Evolutionary conservation across 257 asterid species (phyloP).

Genomic region (Scutellaria galericulata): DNA sequence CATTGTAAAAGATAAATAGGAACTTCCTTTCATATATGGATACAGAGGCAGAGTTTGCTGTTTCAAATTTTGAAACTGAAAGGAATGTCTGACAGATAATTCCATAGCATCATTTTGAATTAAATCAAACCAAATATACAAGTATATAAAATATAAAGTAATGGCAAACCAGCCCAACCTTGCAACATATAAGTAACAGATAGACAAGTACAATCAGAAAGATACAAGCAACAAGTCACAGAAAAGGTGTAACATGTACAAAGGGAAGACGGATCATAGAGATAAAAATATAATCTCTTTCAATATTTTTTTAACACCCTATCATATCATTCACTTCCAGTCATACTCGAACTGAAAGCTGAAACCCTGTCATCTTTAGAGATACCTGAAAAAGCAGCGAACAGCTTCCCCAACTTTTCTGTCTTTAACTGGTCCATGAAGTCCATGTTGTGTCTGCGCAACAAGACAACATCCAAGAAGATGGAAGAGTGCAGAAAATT

Average conservation of each 20-base stretch:
- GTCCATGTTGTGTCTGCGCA: constrained; percentile 73
- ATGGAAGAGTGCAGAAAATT: constrained; percentile 68
- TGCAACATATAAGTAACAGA: constrained; percentile 26
- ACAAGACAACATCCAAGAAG: constrained; percentile 94
- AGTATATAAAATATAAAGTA: constrained; percentile 16
- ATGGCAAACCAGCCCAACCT: constrained; percentile 23
- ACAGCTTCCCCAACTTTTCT: constrained; percentile 79
- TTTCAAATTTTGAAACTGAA: constrained; percentile 6
- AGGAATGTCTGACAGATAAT: constrained; percentile 19
- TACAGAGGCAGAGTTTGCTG: constrained; percentile 27
- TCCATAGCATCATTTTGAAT: constrained; percentile 28
- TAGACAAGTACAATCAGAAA: constrained; percentile 4
- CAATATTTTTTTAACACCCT: constrained; percentile 21
- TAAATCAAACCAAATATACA: constrained; percentile 21
- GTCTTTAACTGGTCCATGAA: constrained; percentile 62
- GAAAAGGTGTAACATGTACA: neutral
- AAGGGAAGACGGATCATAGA: constrained; percentile 10
- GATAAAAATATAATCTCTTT: constrained; percentile 18
- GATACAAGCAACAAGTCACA: constrained; percentile 26
- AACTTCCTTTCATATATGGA: constrained; percentile 20
- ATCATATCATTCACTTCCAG: constrained; percentile 13
- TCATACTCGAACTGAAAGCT: constrained; percentile 11
- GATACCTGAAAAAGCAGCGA: constrained; percentile 87
- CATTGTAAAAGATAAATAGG: constrained; percentile 24
- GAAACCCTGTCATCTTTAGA: constrained; percentile 12